These are phyloP conservation scores for Chlorella sp. DNA, from an alignment of 139 green algal genomes.

Conservation along the genomic window DNA sequence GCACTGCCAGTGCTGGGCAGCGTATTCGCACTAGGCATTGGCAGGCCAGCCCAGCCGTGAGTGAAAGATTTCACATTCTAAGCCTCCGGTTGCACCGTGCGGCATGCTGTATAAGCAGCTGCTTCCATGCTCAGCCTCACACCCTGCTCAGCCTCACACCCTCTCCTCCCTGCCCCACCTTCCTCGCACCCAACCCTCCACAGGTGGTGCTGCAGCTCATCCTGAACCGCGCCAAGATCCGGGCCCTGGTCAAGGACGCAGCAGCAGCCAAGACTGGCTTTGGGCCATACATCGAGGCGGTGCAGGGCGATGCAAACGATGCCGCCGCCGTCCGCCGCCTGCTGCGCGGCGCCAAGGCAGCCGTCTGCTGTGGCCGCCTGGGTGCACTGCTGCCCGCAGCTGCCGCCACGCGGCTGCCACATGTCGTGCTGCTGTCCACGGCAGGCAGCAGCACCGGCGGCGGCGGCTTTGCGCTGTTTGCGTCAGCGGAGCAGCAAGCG, in stretches of 20 bases:
- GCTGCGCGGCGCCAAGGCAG: constrained; percentile 30
- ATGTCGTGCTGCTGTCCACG: constrained; percentile 43
- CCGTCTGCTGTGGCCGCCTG: constrained; percentile 36
- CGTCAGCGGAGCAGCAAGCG: constrained; percentile 7
- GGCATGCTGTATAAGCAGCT: neutral
- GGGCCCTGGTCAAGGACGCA: constrained; percentile 28
- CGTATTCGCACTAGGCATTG: too few relatives aligned
- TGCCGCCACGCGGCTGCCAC: constrained; percentile 13
- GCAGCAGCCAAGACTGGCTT: constrained; percentile 22
- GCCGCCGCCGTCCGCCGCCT: neutral
- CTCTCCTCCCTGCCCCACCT: neutral
- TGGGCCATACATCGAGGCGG: constrained; percentile 48
- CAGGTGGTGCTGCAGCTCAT: constrained; percentile 54
- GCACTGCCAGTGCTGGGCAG: too few relatives aligned
- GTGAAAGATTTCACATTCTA: too few relatives aligned
- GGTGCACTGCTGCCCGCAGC: constrained; percentile 17
- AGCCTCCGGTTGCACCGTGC: neutral
- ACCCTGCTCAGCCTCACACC: too few relatives aligned
- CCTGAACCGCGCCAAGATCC: constrained; percentile 33
- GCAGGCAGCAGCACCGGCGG: neutral
- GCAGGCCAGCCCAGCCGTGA: too few relatives aligned
- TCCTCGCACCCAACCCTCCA: neutral
- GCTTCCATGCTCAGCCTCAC: too few relatives aligned
- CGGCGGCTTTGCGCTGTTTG: constrained; percentile 16
- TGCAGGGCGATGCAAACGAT: constrained; percentile 24